These are phyloP conservation scores for Nowakowskiella sp. DNA, from an alignment of 192 early-diverging fungal species.

Conservation along the genomic window DNA sequence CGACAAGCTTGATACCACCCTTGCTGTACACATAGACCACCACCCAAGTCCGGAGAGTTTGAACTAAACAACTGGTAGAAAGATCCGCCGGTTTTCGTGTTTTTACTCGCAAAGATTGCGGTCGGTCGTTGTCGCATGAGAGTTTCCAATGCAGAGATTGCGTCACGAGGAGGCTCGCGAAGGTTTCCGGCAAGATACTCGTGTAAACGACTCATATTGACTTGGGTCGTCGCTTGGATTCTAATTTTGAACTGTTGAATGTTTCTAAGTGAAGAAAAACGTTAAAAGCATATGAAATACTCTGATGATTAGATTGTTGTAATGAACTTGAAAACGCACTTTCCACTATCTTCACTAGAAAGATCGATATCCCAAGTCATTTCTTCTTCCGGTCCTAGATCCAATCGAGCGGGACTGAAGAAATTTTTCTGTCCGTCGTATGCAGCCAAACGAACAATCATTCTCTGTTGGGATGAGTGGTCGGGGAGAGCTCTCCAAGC, in stretches of 20 bases:
- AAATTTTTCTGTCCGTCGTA: background rate
- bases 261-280: background rate
- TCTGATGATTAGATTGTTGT: background rate
- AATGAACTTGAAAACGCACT: background rate
- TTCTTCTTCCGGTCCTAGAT: background rate
- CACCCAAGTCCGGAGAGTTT: background rate
- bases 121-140: background rate
- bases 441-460: background rate
- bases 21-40: background rate
- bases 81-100: background rate
- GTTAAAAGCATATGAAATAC: background rate
- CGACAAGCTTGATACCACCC: background rate
- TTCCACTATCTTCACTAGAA: background rate
- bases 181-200: background rate
- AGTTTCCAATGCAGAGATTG: background rate
- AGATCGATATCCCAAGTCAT: background rate
- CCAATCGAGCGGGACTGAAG: background rate
- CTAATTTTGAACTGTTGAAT: background rate
- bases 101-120: background rate
- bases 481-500: background rate
- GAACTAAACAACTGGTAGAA: background rate
- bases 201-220: background rate
- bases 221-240: background rate
- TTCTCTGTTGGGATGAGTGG: background rate
- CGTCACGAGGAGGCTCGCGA: background rate